phyloP scores from a whole-genome alignment of 768 basidiomycete genomes.

The Pleurotus platypus region DNA sequence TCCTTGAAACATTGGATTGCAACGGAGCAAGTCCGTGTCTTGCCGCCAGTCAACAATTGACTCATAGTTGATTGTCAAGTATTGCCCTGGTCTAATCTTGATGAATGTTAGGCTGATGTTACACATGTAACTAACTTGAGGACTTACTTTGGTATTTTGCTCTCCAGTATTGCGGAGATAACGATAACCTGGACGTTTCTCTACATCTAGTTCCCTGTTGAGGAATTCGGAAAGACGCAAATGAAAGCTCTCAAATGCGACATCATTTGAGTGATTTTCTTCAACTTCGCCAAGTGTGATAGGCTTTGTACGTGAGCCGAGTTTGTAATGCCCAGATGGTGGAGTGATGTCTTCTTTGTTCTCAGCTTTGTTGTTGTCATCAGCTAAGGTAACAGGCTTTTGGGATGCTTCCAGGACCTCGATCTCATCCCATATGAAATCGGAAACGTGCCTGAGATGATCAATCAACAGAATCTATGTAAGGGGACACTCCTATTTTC shows the following conservation, averaged over 20 bases:
- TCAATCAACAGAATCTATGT: not conserved
- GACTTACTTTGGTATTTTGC: not conserved
- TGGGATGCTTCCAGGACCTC: not conserved
- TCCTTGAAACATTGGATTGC: constrained; percentile 24
- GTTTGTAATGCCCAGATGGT: constrained; percentile 4
- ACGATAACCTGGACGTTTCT: not conserved
- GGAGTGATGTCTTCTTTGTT: constrained; percentile 5
- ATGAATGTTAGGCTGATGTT: not conserved
- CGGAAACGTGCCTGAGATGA: not conserved
- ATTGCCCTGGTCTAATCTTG: constrained; percentile 6
- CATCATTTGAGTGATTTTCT: not conserved
- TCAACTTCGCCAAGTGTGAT: not conserved
- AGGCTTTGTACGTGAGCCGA: not conserved
- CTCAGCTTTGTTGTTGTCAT: not conserved
- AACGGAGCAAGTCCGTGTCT: constrained; percentile 23
- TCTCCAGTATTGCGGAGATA: not conserved
- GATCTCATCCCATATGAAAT: not conserved
- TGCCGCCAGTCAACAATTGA: constrained; percentile 22
- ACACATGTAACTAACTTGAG: constrained; percentile 6
- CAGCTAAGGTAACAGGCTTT: constrained; percentile 5
- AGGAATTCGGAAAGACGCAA: no score
- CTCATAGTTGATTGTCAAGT: constrained; percentile 20
- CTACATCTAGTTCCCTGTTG: not conserved
- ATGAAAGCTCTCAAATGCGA: not conserved
- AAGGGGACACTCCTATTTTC: no score